Evolutionary conservation across 129 eudicot species (phyloP), one percentile per base, ranked within the genome.

Genomic region (Silybum marianum): DNA sequence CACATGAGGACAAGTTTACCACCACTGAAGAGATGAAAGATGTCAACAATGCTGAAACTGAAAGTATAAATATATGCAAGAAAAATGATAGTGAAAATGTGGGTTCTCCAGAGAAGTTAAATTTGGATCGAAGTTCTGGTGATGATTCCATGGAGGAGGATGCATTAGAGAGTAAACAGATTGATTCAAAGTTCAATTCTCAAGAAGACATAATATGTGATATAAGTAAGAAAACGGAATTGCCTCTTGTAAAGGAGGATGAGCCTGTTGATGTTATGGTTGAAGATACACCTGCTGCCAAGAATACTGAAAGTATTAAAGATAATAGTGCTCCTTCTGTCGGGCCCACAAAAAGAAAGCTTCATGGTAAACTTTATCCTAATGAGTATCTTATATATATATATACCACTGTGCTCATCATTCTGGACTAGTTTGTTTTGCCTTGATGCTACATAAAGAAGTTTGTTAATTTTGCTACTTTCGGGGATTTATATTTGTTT

Each of bases 71-170:
- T 72, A 40, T 73, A 74, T 58, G 77, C 84, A 81, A 78, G 85
- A 80, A 84, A 81, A 78, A 75, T 78, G 86, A 87, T 76, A 80
- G 36, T 81, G 90, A 77, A 77, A 92, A 89, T 81, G 86, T 79
- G 72, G 89, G 77, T 73, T 89, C 86, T 23, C 78, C 89, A 9
- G 93, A 88, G 77, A 89, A 88, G 74, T 79, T 89, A 54, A 89
- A 88, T 81, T 83, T 91, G 28, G 98, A 86, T 77, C 88, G 77
- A 65, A 87, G 88, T 85, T 87, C 89, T 72, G 88, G 86, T 72
- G 92, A 93, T 85, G 92, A 93, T 79, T 91, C 91, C 42, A 85
- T 86, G 87, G 91, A 88, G 73, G 91, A 91, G 80, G 94, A 91
- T 88, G 77, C 83, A 22, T 70, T 80, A 71, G 92, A 89, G 79